These are phyloP conservation scores for Simmondsia chinensis DNA, from an alignment of 148 eudicot genomes.

Conservation along the genomic window DNA sequence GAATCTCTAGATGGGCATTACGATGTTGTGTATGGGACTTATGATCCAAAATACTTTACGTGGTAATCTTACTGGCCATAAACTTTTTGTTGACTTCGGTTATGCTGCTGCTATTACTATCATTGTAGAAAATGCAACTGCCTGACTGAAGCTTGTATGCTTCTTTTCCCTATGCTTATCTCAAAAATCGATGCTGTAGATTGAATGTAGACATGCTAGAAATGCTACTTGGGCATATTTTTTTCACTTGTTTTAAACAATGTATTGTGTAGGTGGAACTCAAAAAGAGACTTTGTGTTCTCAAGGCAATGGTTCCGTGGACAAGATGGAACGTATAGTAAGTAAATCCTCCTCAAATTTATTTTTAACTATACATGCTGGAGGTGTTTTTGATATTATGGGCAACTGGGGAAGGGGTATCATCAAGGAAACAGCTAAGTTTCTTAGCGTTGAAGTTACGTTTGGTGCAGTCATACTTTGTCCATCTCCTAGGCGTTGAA, in stretches of 20 bases:
- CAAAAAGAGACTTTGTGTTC: slow-evolving; percentile 83
- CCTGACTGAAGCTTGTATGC: too few species aligned
- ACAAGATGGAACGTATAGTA: slow-evolving; percentile 96
- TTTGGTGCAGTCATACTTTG: too few species aligned
- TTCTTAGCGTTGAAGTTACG: too few species aligned
- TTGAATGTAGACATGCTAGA: too few species aligned
- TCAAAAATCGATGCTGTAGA: too few species aligned
- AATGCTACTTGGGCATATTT: neutral
- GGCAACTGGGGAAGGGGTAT: too few species aligned
- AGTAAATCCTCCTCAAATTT: slow-evolving; percentile 15
- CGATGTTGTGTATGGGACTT: slow-evolving; percentile 87
- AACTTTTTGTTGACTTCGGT: neutral
- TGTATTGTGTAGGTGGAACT: slow-evolving; percentile 54
- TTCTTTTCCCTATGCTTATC: too few species aligned
- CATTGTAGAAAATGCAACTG: too few species aligned
- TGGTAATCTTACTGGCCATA: slow-evolving; percentile 33
- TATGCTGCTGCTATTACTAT: slow-evolving; percentile 11
- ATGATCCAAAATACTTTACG: slow-evolving; percentile 55
- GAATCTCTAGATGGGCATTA: slow-evolving; percentile 74
- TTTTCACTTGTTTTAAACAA: neutral
- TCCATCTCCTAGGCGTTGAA: too few species aligned
- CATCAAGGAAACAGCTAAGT: too few species aligned
- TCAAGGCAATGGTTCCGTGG: slow-evolving; percentile 94
- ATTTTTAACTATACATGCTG: neutral
- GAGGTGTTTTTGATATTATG: too few species aligned